These are phyloP conservation scores for Porcisia hertigi DNA, from an alignment of 208 protist species.

Conservation along the genomic window DNA sequence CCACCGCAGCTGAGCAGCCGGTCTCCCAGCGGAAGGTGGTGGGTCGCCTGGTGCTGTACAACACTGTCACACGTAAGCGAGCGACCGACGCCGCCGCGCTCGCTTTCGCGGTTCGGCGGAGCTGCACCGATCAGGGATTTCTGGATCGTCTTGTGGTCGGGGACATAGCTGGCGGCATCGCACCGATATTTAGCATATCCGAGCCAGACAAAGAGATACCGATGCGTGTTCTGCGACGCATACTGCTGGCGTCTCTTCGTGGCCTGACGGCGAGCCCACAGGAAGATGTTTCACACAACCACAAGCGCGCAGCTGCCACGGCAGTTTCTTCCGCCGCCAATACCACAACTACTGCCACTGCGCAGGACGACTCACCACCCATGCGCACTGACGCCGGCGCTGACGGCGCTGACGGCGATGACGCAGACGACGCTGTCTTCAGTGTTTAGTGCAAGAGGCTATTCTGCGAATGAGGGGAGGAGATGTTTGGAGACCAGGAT, in stretches of 20 bases:
- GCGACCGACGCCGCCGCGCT: conserved; percentile 71
- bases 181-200: conserved; percentile 42
- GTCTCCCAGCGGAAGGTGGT: background rate
- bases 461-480: too few species aligned
- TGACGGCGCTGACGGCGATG: conserved; percentile 10
- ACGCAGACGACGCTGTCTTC: conserved; percentile 33
- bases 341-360: background rate
- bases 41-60: conserved; percentile 54
- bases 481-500: too few species aligned
- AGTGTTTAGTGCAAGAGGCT: conserved; percentile 17
- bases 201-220: conserved; percentile 59
- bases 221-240: conserved; percentile 43
- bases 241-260: conserved; percentile 45
- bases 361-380: background rate
- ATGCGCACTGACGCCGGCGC: background rate
- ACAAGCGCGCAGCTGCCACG: background rate
- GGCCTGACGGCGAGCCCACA: background rate
- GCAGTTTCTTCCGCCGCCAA: background rate
- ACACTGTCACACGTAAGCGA: conserved; percentile 42
- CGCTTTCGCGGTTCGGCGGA: conserved; percentile 67
- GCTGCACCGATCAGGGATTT: conserved; percentile 55
- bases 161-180: conserved; percentile 6
- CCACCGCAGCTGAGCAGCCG: background rate
- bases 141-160: conserved; percentile 40
- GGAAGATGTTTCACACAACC: background rate